Base-by-base conservation (phyloP, 2,329 filamentous ascomycete genomes). In the Fusarium agapanthi region DNA sequence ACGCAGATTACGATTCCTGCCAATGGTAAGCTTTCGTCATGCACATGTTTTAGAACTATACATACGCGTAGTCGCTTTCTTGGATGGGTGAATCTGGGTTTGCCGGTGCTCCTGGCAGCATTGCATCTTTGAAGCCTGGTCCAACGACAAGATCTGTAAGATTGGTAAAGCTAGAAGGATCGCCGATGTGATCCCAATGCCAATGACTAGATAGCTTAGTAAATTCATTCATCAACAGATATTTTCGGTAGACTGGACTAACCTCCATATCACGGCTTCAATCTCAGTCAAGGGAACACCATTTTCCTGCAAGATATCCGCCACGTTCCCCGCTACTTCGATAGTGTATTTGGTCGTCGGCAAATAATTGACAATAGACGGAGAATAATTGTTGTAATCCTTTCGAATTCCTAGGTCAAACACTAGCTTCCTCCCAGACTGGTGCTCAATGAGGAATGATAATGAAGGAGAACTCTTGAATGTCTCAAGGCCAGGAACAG, bases 131-230 rank as follows among this genome's bases (percentile, higher is more conserved):
- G 76, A 88, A 86, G 0, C 87, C 87, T 1, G 87, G 84, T 0
- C 88, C 88, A 7, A 88, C 86, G 37, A 89, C 72, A 1, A 90
- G 72, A 14, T 84, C 81, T 2, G 86, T 87, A 2, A 72, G 78
- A 1, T 72, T 2, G 2, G 86, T 85, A 54, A 89, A 89, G 0
- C 76, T 79, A 1, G 83, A 82, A 1, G 83, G 80, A 61, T 88
- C 84, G 1, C 88, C 88, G 14, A 83, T 85, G 62, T 89, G 88
- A 72, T 89, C 87, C 76, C 81, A 86, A 67, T 86, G 84, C 78
- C 81, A 85, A 69, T 88, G 86, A 61, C 83, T 80, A n/a, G n/a
- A n/a, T n/a, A n/a, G n/a, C n/a, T n/a, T n/a, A n/a, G n/a, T n/a
- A n/a, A n/a, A n/a, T n/a, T n/a, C n/a, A n/a, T n/a, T n/a, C n/a